phyloP scores from a whole-genome alignment of 2,329 filamentous ascomycete species.

The Geoglossum cookeanum region DNA sequence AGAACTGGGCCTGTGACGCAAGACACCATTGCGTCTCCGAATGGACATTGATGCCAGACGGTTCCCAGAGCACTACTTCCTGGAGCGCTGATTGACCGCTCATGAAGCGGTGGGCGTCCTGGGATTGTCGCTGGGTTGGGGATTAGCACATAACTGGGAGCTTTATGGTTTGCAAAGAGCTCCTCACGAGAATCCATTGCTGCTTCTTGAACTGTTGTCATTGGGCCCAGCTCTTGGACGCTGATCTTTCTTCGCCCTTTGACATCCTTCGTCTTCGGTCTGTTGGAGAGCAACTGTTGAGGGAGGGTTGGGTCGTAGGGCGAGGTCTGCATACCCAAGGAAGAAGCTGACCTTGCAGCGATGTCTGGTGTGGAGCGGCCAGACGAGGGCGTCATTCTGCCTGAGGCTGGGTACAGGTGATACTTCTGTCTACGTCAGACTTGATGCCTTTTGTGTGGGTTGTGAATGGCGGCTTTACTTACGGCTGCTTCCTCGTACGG shows the following conservation, averaged over 20 bases:
- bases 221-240: conserved; percentile 43
- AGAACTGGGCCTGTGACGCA: conserved; percentile 16
- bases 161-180: neutral
- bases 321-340: conserved; percentile 7
- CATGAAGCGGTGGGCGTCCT: conserved; percentile 42
- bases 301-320: conserved; percentile 15
- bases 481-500: conserved; percentile 20
- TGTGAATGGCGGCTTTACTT: conserved; percentile 16
- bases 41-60: conserved; percentile 28
- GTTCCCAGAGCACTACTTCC: conserved; percentile 10
- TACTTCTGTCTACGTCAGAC: neutral
- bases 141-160: conserved; percentile 6
- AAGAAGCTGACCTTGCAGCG: neutral
- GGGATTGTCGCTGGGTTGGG: conserved; percentile 41
- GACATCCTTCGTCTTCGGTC: conserved; percentile 36
- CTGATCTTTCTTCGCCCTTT: conserved; percentile 42
- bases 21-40: conserved; percentile 16
- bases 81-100: conserved; percentile 22
- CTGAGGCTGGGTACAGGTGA: neutral
- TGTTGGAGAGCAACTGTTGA: conserved; percentile 29
- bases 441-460: no score
- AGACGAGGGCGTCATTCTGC: neutral
- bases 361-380: neutral
- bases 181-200: conserved; percentile 52
- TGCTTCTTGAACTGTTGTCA: conserved; percentile 49